phyloP scores from a whole-genome alignment of 768 basidiomycete genomes.

The Boletus sp. region DNA sequence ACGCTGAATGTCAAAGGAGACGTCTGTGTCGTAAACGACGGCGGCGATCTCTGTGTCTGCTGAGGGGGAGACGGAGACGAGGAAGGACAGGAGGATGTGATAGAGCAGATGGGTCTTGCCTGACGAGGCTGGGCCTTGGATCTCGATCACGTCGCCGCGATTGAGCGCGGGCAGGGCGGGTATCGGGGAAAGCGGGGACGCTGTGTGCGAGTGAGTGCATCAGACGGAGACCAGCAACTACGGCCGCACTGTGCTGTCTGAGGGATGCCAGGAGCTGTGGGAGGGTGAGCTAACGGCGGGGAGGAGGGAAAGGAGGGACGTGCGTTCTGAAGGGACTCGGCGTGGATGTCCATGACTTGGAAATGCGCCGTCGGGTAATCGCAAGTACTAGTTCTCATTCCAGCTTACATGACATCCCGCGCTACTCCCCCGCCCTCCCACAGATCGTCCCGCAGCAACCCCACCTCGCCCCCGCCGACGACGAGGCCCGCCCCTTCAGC shows the following conservation, averaged over 20 bases:
- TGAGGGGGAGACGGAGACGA: slow-evolving; percentile 45
- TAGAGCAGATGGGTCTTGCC: slow-evolving; percentile 83
- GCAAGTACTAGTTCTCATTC: neutral
- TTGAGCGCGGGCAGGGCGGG: slow-evolving; percentile 32
- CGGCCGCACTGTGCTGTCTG: slow-evolving; percentile 37
- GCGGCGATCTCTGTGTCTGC: slow-evolving; percentile 53
- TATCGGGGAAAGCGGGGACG: slow-evolving; percentile 20
- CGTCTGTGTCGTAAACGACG: slow-evolving; percentile 70
- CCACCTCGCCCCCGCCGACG: slow-evolving; percentile 42
- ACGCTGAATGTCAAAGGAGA: slow-evolving; percentile 56
- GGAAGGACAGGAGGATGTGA: slow-evolving; percentile 56
- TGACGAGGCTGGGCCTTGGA: slow-evolving; percentile 71
- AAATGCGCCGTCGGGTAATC: slow-evolving; percentile 2
- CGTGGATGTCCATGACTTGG: slow-evolving; percentile 3
- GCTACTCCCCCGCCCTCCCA: slow-evolving; percentile 45
- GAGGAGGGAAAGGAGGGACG: slow-evolving; percentile 10
- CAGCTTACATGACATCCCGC: slow-evolving; percentile 35
- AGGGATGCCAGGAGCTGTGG: slow-evolving; percentile 44
- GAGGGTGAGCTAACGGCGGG: slow-evolving; percentile 7
- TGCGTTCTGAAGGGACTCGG: slow-evolving; percentile 37
- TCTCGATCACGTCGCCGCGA: slow-evolving; percentile 67
- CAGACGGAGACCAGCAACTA: neutral
- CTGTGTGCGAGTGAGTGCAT: slow-evolving; percentile 34
- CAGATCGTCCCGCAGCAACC: slow-evolving; percentile 42
- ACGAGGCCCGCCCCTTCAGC: slow-evolving; percentile 51